Conservation (phyloP, 257 asterid genomes). For the Petrea volubilis region DNA sequence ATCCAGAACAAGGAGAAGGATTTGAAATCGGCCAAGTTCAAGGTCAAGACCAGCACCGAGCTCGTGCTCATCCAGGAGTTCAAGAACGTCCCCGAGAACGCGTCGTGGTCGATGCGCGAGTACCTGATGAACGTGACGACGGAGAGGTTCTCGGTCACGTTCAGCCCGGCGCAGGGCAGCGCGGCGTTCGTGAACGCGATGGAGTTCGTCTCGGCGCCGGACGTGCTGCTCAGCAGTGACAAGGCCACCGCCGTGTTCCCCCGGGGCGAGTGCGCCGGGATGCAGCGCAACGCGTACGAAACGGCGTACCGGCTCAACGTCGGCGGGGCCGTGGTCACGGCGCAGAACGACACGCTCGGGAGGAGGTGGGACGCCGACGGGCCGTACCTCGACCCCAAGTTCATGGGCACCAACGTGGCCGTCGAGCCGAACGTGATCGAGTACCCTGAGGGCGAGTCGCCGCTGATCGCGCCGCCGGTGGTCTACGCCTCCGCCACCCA, state of each 20-base stretch:
- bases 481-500: constrained; percentile 80
- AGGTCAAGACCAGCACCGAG: constrained; percentile 34
- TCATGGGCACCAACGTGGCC: constrained; percentile 38
- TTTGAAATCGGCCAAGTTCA: constrained; percentile 40
- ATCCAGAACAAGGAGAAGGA: constrained; percentile 36
- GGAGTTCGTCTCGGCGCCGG: constrained; percentile 57
- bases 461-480: constrained; percentile 74
- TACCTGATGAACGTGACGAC: constrained; percentile 47
- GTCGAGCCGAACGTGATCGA: constrained; percentile 51
- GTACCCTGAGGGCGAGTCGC: constrained; percentile 76
- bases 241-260: constrained; percentile 45
- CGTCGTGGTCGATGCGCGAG: constrained; percentile 35
- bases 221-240: constrained; percentile 32
- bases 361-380: constrained; percentile 56
- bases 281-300: constrained; percentile 31
- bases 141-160: constrained; percentile 33
- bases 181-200: constrained; percentile 52
- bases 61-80: constrained; percentile 41
- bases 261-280: constrained; percentile 34
- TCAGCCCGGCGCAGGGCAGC: constrained; percentile 43
- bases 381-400: constrained; percentile 51
- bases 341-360: constrained; percentile 55
- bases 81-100: neutral
- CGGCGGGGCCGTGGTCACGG: constrained; percentile 51
- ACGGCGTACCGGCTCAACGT: constrained; percentile 51